Percentiles rank a stretch among this genome's conserved stretches.
Evolutionary conservation across 169 alveolate species (phyloP).

Genomic region (Eimeria acervulina): DNA sequence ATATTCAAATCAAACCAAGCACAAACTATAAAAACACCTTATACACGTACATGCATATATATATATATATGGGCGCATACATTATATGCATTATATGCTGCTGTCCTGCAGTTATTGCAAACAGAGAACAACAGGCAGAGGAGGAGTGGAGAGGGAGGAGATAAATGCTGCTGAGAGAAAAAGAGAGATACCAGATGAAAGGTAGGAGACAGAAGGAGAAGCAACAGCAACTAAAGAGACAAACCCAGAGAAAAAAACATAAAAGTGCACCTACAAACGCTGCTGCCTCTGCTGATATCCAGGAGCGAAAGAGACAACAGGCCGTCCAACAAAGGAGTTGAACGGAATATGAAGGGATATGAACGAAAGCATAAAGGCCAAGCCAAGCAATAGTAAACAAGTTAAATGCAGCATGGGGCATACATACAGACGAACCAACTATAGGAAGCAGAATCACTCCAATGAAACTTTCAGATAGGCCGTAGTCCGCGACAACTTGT

Average conservation of each 20-base stretch:
- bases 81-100: no score
- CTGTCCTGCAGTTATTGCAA: no score
- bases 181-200: background rate
- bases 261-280: no score
- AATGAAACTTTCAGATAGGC: conserved; percentile 88
- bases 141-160: no score
- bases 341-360: background rate
- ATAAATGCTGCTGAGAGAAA: background rate
- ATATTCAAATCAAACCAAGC: no score
- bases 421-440: conserved; percentile 88
- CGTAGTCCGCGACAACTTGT: conserved; percentile 54
- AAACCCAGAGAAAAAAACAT: no score
- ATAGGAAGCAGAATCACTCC: conserved; percentile 94
- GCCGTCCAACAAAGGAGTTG: background rate
- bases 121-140: no score
- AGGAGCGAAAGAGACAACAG: background rate
- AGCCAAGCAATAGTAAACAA: background rate
- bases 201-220: background rate
- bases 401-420: background rate
- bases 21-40: no score
- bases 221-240: background rate
- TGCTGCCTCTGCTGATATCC: no score
- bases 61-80: no score
- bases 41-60: no score
- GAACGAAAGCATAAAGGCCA: no score